A percentile compares a stretch with the other conserved stretches of the same genome.
phyloP scores from a whole-genome alignment of 257 asterid species.

The Phtheirospermum japonicum region DNA sequence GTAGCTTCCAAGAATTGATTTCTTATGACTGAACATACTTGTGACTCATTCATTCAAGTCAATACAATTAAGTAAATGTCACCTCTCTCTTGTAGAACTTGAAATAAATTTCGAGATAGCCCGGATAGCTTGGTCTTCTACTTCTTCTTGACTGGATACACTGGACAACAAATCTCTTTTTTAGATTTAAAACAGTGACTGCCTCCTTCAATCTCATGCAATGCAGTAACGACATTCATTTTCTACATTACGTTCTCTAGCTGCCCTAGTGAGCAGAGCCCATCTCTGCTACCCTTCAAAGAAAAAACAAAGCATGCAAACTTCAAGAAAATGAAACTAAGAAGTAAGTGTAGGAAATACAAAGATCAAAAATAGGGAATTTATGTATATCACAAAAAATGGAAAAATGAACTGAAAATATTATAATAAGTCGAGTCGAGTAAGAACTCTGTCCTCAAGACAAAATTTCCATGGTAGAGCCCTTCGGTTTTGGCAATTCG shows the following conservation, averaged over 20 bases:
- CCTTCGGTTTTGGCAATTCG: too few species aligned
- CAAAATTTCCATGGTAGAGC: too few species aligned
- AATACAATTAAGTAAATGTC: neutral
- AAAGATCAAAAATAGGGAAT: too few species aligned
- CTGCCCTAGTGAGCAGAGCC: conserved; percentile 53
- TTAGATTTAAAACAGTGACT: conserved; percentile 83
- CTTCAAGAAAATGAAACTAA: conserved; percentile 1
- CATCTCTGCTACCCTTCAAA: conserved; percentile 89
- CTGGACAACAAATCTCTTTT: conserved; percentile 54
- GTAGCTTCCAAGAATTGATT: too few species aligned
- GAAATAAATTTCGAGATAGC: conserved; percentile 53
- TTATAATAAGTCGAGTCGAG: too few species aligned
- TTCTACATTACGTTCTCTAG: conserved; percentile 64
- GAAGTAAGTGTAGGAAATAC: too few species aligned
- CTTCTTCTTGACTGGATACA: conserved; percentile 58
- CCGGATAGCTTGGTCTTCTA: conserved; percentile 53
- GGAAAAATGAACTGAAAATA: too few species aligned
- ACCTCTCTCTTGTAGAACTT: conserved; percentile 16
- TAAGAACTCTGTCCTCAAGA: too few species aligned
- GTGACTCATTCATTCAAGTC: too few species aligned
- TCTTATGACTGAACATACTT: too few species aligned
- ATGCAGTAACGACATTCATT: too few species aligned
- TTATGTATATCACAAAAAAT: too few species aligned
- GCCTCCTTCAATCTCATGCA: conserved; percentile 81
- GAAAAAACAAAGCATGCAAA: neutral